Conservation (phyloP, 2,329 filamentous ascomycete species). For the Blastomyces gilchristii region DNA sequence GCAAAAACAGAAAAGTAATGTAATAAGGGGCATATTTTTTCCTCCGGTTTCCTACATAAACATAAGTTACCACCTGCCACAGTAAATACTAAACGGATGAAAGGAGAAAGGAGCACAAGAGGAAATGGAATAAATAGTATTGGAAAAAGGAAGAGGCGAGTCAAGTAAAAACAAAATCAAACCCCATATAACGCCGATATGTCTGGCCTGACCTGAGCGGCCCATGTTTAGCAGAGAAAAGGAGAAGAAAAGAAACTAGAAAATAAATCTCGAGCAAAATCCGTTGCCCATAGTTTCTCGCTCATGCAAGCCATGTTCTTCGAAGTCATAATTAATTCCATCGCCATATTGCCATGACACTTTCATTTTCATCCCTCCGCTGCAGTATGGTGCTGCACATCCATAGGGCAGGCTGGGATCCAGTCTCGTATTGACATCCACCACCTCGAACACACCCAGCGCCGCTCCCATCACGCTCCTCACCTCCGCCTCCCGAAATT, state of each 20-base stretch:
- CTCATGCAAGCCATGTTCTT: neutral
- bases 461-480: neutral
- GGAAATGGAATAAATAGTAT: neutral
- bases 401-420: neutral
- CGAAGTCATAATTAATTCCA: neutral
- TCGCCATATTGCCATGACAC: neutral
- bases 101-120: neutral
- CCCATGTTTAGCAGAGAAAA: neutral
- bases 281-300: neutral
- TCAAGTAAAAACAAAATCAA: neutral
- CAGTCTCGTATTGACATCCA: neutral
- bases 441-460: neutral
- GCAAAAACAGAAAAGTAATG: neutral
- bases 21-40: too few species aligned
- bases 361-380: neutral
- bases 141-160: neutral
- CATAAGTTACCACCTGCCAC: too few species aligned
- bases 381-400: neutral
- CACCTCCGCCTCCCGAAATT: neutral
- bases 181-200: neutral
- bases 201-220: neutral
- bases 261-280: neutral
- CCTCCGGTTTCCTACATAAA: too few species aligned
- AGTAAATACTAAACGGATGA: too few species aligned
- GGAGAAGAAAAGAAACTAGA: neutral